Evolutionary conservation across 163 green algal species (phyloP).

Genomic region (Coccomyxa subellipsoidea): DNA sequence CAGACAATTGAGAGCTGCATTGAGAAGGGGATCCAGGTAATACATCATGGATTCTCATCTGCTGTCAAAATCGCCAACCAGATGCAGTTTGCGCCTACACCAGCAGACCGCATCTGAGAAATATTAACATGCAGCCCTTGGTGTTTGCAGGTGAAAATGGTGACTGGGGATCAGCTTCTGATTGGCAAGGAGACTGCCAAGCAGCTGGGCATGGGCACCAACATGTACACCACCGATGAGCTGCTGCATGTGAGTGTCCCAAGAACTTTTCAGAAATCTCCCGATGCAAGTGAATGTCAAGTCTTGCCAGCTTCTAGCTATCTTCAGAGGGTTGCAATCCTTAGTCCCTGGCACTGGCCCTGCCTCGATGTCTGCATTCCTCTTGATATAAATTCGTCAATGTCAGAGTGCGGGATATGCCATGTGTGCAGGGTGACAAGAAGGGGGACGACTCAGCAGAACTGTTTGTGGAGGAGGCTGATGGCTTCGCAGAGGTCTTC

Average conservation of each 20-base stretch:
- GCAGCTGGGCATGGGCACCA: slow-evolving; percentile 85
- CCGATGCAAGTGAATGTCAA: no score
- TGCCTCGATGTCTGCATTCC: no score
- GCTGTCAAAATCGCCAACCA: no score
- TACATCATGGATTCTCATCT: no score
- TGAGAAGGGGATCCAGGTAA: slow-evolving; percentile 59
- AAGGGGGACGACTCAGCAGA: background rate
- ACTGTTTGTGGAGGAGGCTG: slow-evolving; percentile 79
- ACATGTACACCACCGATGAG: slow-evolving; percentile 78
- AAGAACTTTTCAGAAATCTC: no score
- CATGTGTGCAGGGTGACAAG: background rate
- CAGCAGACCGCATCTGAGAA: background rate
- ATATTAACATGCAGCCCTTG: background rate
- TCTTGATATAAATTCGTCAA: no score
- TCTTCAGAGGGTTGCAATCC: no score
- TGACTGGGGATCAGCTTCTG: slow-evolving; percentile 77
- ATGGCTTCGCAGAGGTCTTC: slow-evolving; percentile 96
- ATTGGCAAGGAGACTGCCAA: slow-evolving; percentile 82
- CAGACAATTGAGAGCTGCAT: slow-evolving; percentile 71
- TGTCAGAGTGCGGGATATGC: background rate
- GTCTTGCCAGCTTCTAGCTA: no score
- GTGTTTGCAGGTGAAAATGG: slow-evolving; percentile 74
- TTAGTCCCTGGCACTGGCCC: no score
- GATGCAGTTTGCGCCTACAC: no score
- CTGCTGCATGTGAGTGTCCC: slow-evolving; percentile 51